Percentiles rank a stretch among this genome's conserved stretches.
Conservation (phyloP, 176 grass and related monocot species). For the Rhynchospora breviuscula region DNA sequence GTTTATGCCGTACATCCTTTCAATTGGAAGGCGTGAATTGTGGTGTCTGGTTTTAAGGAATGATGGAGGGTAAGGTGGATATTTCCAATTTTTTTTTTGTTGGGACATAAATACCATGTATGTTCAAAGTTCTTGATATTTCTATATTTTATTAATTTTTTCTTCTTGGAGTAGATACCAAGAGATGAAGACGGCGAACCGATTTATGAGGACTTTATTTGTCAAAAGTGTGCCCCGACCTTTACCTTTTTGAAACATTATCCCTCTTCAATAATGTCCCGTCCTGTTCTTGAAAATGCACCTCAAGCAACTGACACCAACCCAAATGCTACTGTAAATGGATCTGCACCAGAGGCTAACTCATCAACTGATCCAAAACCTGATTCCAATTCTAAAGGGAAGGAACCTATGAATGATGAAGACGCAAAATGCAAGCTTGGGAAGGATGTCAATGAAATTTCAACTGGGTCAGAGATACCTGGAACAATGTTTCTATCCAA, state of each 20-base stretch:
- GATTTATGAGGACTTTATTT: conserved; percentile 84
- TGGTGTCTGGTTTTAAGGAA: not conserved
- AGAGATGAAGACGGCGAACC: conserved; percentile 87
- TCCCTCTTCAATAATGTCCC: conserved; percentile 47
- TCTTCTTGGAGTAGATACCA: conserved; percentile 52
- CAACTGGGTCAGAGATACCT: conserved; percentile 37
- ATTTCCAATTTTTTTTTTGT: not conserved
- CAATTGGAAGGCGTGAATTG: not conserved
- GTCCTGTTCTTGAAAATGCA: conserved; percentile 34
- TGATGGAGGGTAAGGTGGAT: not conserved
- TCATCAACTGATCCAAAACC: not conserved
- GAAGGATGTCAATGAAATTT: conserved; percentile 47
- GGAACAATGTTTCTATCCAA: conserved; percentile 67
- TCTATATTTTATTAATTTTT: not conserved
- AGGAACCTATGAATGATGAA: conserved; percentile 27
- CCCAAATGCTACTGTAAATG: conserved; percentile 37
- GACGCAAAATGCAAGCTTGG: conserved; percentile 52
- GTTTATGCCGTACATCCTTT: not conserved
- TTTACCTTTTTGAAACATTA: conserved; percentile 87
- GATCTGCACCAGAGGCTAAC: conserved; percentile 20
- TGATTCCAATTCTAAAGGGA: conserved; percentile 18
- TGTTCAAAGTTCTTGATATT: not conserved
- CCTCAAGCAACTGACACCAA: conserved; percentile 26
- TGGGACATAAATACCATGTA: not conserved
- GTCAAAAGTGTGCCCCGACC: conserved; percentile 61